phyloP scores from a whole-genome alignment of 805 yeast genomes.

The Wickerhamomyces chambardii region DNA sequence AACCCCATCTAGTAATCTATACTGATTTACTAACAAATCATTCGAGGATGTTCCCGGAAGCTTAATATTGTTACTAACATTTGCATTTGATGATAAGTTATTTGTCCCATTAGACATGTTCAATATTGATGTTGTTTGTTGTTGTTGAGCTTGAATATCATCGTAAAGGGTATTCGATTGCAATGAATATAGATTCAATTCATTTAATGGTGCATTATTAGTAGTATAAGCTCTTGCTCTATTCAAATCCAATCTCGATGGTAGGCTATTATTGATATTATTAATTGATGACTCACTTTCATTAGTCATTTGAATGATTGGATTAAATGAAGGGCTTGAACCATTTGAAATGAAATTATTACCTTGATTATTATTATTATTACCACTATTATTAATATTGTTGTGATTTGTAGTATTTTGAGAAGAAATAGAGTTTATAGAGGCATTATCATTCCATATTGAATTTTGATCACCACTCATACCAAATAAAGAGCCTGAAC shows the following conservation, averaged over 20 bases:
- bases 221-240: constrained; percentile 19
- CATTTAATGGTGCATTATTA: constrained; percentile 11
- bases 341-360: background rate
- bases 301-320: constrained; percentile 3
- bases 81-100: too few relatives aligned
- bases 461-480: constrained; percentile 19
- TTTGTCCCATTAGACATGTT: too few relatives aligned
- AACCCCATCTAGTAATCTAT: too few relatives aligned
- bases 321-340: constrained; percentile 15
- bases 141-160: background rate
- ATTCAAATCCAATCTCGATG: constrained; percentile 6
- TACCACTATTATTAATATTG: too few relatives aligned
- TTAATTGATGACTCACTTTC: too few relatives aligned
- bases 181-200: too few relatives aligned
- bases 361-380: too few relatives aligned
- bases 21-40: too few relatives aligned
- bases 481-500: constrained; percentile 45
- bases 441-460: constrained; percentile 43
- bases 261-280: background rate
- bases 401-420: too few relatives aligned
- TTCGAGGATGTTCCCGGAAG: too few relatives aligned
- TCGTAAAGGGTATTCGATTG: background rate
- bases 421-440: constrained; percentile 8
- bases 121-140: background rate
- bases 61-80: too few relatives aligned